Base-by-base conservation (phyloP, 2,329 filamentous ascomycete genomes). In the Nigrograna mackinnonii region DNA sequence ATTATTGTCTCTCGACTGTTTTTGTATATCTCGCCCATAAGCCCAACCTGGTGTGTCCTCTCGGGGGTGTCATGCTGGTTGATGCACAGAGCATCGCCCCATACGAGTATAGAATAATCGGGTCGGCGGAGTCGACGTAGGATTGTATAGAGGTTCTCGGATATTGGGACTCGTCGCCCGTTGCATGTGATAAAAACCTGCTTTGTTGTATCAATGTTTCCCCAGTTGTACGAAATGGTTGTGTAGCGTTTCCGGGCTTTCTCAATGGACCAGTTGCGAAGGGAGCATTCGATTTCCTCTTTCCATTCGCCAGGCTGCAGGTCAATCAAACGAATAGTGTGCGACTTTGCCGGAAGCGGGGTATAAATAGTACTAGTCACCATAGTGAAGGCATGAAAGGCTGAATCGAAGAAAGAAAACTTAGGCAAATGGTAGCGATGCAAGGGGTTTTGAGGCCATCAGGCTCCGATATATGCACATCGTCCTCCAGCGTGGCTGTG, bases 211-310 rank as follows among this genome's bases (percentile, higher is more conserved):
- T 44, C 35, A 26, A 37, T 19, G n/a, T 32, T 19, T 6, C 47
- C 49, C 47, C 47, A 52, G 2, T 39, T 50, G 31, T 52, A 52
- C 13, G 51, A 54, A 5, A 54, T 46, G 9, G 49, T 39, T 14
- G 44, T 35, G 12, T 52, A 48, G 9, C 37, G 39, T 11, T 47
- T 28, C 35, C 39, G 39, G 3, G 38, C 44, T 14, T 41, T 31
- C 2, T 32, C 35, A 21, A 52, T 44, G 9, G 49, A 26, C n/a
- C 26, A 24, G 16, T 28, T 32, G 18, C 30, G n/a, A 20, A 52
- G 49, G 36, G 41, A 21, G 19, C 30, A 30, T 20, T 40, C 13
- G 20, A 54, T 43, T 16, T 44, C 42, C 12, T 44, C 37, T 2
- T 41, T 20, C 33, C 44, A 46, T 22, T 22, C n/a, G n/a, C 37